Percentiles rank a stretch among this genome's conserved stretches.
Evolutionary conservation across 2,329 filamentous ascomycete genomes (phyloP).

Genomic region (Blastomyces emzantsi): DNA sequence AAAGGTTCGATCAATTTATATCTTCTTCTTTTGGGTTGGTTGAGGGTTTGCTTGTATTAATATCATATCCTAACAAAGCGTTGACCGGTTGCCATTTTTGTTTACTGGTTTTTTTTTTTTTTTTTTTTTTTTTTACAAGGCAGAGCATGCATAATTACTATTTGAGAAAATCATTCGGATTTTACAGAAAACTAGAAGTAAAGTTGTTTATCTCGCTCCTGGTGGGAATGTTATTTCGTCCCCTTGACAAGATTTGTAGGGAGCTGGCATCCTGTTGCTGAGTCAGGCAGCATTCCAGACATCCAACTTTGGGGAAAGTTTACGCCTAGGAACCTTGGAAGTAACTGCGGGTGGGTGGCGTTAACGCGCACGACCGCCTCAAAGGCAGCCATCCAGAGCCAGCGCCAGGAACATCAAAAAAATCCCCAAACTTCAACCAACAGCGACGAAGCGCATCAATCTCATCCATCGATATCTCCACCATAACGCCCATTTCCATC

Average conservation of each 20-base stretch:
- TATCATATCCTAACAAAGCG: conserved; percentile 1
- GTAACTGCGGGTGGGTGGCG: not conserved
- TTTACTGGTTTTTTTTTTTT: not conserved
- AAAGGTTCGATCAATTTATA: not conserved
- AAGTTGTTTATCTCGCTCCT: not conserved
- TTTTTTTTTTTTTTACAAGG: not conserved
- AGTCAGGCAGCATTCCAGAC: not conserved
- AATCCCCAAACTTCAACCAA: conserved; percentile 2
- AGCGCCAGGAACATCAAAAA: conserved; percentile 10
- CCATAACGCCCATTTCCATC: conserved; percentile 20
- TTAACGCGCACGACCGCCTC: not conserved
- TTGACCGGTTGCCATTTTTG: not conserved
- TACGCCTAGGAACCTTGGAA: too few species aligned
- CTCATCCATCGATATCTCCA: conserved; percentile 19
- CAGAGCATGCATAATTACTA: not conserved
- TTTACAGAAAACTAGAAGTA: not conserved
- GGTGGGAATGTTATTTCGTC: not conserved
- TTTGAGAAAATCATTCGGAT: not conserved
- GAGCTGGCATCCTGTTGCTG: not conserved
- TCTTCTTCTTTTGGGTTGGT: not conserved
- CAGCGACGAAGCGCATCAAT: not conserved
- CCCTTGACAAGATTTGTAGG: not conserved
- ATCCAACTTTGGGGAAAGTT: too few species aligned
- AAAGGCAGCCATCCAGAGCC: not conserved
- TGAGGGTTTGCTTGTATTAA: conserved; percentile 6